phyloP scores from a whole-genome alignment of 2,329 filamentous ascomycete species.

The Allantophomopsis lycopodina region DNA sequence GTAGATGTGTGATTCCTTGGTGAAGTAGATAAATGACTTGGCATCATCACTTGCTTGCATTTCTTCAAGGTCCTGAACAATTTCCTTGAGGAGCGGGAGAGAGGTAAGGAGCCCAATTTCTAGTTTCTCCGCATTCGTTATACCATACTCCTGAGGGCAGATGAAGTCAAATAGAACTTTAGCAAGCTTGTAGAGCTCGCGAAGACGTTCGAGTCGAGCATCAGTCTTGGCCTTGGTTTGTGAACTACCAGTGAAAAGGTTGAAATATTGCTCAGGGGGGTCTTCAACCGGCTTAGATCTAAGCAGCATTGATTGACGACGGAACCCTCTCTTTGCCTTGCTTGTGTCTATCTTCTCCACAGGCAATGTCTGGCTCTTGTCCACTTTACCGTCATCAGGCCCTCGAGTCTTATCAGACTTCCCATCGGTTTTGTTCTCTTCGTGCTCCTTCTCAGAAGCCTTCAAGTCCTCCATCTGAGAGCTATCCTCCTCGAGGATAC shows the following conservation, averaged over 20 bases:
- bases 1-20: constrained; percentile 98
- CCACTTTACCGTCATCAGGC: constrained; percentile 8
- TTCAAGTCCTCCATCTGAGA: constrained; percentile 20
- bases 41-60: constrained; percentile 90
- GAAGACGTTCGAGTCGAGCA: constrained; percentile 71
- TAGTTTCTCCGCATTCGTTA: constrained; percentile 90
- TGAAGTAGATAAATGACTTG: constrained; percentile 98
- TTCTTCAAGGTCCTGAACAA: constrained; percentile 92
- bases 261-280: constrained; percentile 60
- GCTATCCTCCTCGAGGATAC: constrained; percentile 53
- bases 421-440: constrained; percentile 8
- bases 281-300: constrained; percentile 32
- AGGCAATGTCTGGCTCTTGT: constrained; percentile 8
- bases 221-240: constrained; percentile 71
- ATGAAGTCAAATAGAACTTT: constrained; percentile 98
- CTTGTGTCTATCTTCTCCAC: constrained; percentile 13
- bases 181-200: constrained; percentile 83
- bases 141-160: constrained; percentile 95
- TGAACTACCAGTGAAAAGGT: constrained; percentile 67
- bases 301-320: constrained; percentile 45
- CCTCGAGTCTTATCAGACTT: too few relatives aligned
- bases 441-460: constrained; percentile 11
- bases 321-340: constrained; percentile 34
- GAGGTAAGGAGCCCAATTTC: constrained; percentile 94
- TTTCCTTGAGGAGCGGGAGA: constrained; percentile 85